phyloP scores from a whole-genome alignment of 139 green algal species.

The Chlorella sorokiniana region DNA sequence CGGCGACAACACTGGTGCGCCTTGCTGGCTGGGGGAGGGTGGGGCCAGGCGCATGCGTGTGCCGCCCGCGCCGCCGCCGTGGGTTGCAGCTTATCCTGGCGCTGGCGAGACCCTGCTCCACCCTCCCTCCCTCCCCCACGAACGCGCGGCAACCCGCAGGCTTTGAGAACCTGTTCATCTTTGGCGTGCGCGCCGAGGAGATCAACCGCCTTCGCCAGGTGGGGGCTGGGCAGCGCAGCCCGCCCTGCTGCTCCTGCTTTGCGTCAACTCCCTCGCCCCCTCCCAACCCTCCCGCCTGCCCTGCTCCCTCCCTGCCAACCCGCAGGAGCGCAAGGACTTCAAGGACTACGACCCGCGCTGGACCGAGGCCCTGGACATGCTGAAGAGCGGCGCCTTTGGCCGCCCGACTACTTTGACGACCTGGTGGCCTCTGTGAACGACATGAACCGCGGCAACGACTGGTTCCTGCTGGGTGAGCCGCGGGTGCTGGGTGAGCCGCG shows the following conservation, averaged over 20 bases:
- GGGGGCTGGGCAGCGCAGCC: neutral
- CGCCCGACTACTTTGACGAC: constrained; percentile 89
- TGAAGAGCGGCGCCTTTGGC: constrained; percentile 87
- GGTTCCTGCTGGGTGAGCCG: constrained; percentile 88
- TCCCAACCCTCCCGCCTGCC: neutral
- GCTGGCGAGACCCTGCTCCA: neutral
- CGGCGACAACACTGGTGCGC: constrained; percentile 76
- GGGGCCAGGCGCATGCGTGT: constrained; percentile 37
- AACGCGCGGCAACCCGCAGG: neutral
- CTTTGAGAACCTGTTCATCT: constrained; percentile 90
- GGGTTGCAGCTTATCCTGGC: no score
- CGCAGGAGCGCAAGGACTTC: constrained; percentile 83
- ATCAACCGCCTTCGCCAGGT: constrained; percentile 68
- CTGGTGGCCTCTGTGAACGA: constrained; percentile 87
- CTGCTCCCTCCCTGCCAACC: neutral
- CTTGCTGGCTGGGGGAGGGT: neutral
- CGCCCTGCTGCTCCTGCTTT: neutral
- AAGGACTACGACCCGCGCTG: constrained; percentile 79
- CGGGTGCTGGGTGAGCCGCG: no score
- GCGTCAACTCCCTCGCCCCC: no score
- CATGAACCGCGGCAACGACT: constrained; percentile 90
- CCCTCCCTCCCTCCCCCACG: neutral
- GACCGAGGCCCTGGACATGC: constrained; percentile 51
- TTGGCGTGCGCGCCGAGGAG: constrained; percentile 74
- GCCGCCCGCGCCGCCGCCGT: no score